phyloP scores from a whole-genome alignment of 495 filamentous ascomycete genomes.

The Apiosordaria backusii region DNA sequence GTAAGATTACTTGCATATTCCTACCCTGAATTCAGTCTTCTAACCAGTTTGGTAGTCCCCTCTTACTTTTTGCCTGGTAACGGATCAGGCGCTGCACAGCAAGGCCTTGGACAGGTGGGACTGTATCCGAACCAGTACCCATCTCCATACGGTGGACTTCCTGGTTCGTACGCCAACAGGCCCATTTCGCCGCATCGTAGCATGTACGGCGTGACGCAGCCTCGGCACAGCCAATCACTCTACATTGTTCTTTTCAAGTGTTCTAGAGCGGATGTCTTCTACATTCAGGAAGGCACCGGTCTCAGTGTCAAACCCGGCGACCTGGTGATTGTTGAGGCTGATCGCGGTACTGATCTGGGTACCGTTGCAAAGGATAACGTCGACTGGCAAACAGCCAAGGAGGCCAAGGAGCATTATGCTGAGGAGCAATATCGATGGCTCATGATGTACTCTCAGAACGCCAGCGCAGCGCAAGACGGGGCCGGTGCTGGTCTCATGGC shows the following conservation, averaged over 20 bases:
- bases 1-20: conserved; percentile 25
- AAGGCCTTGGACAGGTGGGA: conserved; percentile 36
- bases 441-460: conserved; percentile 91
- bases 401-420: conserved; percentile 80
- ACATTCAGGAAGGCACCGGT: conserved; percentile 91
- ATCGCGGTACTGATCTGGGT: conserved; percentile 91
- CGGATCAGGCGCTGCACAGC: conserved; percentile 32
- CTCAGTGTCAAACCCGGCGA: conserved; percentile 86
- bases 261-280: conserved; percentile 89
- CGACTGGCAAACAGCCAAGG: conserved; percentile 76
- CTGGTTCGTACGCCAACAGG: conserved; percentile 54
- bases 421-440: conserved; percentile 95
- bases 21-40: neutral
- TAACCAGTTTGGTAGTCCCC: conserved; percentile 39
- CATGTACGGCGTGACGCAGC: conserved; percentile 61
- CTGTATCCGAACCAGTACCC: conserved; percentile 38
- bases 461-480: conserved; percentile 55
- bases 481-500: conserved; percentile 53
- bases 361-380: conserved; percentile 86
- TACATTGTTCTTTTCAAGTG: conserved; percentile 97
- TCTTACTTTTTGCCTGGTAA: conserved; percentile 46
- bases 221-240: conserved; percentile 75
- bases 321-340: conserved; percentile 94
- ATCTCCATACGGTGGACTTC: conserved; percentile 43
- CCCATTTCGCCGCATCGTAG: conserved; percentile 53